phyloP scores from a whole-genome alignment of 129 eudicot genomes.

The Ambrosia trifida region DNA sequence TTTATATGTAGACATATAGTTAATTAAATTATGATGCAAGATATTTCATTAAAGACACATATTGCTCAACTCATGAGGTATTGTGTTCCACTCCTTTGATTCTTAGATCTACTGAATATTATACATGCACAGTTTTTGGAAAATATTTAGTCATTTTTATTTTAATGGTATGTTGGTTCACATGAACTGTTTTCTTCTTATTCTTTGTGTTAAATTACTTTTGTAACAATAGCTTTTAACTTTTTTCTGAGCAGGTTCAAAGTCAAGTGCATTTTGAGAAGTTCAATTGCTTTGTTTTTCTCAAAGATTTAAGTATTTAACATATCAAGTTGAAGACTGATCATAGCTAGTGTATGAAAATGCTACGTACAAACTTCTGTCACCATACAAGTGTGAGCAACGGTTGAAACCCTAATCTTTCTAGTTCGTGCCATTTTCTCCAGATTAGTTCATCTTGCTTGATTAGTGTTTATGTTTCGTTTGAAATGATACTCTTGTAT shows the following conservation, averaged over 20 bases:
- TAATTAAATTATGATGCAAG: neutral
- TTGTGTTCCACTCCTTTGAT: neutral
- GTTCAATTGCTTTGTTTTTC: too few species aligned
- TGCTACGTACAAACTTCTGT: neutral
- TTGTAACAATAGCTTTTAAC: neutral
- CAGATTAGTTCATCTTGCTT: neutral
- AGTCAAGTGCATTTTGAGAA: neutral
- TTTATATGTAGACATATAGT: neutral
- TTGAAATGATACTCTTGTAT: neutral
- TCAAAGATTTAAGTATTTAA: neutral
- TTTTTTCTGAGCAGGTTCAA: neutral
- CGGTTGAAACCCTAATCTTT: slow-evolving; percentile 1
- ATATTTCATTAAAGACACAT: neutral
- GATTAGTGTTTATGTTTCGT: neutral
- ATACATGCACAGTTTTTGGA: neutral
- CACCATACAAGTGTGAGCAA: neutral
- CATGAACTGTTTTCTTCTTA: neutral
- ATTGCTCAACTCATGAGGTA: neutral
- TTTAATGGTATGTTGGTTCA: neutral
- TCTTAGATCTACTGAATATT: neutral
- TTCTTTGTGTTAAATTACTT: too few species aligned
- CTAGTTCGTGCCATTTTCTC: neutral
- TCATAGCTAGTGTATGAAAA: neutral
- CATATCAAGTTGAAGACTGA: neutral
- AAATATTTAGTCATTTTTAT: neutral